A percentile compares a stretch with the other conserved stretches of the same genome.
phyloP scores from a whole-genome alignment of 2,329 filamentous ascomycete genomes.

The Bipolaris sorokiniana region DNA sequence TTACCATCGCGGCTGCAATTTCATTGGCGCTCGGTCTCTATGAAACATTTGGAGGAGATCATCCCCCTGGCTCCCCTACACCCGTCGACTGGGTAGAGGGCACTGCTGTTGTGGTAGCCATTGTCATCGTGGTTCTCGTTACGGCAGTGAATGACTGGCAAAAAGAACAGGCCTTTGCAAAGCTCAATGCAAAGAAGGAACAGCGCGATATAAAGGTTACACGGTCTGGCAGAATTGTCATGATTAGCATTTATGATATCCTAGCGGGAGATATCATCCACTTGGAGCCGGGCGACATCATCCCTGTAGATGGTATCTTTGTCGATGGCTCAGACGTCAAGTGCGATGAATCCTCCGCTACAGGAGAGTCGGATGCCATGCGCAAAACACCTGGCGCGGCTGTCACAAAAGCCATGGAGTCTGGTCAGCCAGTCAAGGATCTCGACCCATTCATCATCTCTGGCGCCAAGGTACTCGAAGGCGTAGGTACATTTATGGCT shows the following conservation, averaged over 20 bases:
- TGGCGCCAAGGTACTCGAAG: conserved; percentile 62
- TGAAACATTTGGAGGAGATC: conserved; percentile 62
- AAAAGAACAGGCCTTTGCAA: conserved; percentile 46
- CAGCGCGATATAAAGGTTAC: conserved; percentile 52
- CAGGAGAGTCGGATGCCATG: conserved; percentile 73
- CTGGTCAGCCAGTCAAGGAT: conserved; percentile 56
- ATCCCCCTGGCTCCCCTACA: conserved; percentile 51
- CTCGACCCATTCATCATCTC: conserved; percentile 70
- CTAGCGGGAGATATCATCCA: conserved; percentile 73
- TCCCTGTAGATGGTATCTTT: conserved; percentile 73
- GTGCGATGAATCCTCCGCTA: conserved; percentile 75
- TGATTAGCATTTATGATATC: conserved; percentile 65
- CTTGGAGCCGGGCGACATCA: conserved; percentile 70
- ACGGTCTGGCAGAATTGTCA: conserved; percentile 68
- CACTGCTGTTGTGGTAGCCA: conserved; percentile 47
- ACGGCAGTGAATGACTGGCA: conserved; percentile 48
- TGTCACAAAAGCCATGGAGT: conserved; percentile 62
- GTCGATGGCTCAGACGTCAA: conserved; percentile 69
- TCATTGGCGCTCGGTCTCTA: conserved; percentile 74
- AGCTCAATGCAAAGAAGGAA: conserved; percentile 46
- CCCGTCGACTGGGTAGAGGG: conserved; percentile 51
- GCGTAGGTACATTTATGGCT: conserved; percentile 59
- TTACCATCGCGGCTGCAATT: conserved; percentile 71
- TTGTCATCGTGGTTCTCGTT: conserved; percentile 48
- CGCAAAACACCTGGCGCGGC: conserved; percentile 68